phyloP scores from a whole-genome alignment of 2,329 filamentous ascomycete species.

The Keithomyces neogunnii region DNA sequence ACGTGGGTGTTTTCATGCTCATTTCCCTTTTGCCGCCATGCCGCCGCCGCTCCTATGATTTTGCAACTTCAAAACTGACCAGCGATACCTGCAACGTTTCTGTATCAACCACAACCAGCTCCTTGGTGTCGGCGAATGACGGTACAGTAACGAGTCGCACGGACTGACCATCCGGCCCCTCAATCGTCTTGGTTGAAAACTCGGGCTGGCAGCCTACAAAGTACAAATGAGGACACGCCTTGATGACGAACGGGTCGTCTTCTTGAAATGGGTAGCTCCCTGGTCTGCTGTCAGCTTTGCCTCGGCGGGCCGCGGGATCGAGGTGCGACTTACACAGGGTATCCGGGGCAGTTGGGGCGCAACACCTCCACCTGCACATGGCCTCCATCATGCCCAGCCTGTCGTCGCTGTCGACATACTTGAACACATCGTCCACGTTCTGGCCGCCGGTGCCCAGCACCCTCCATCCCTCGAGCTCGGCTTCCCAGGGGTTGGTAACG shows the following conservation, averaged over 20 bases:
- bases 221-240: conserved; percentile 80
- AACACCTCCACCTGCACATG: conserved; percentile 85
- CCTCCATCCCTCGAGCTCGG: conserved; percentile 82
- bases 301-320: neutral
- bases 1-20: too few species aligned
- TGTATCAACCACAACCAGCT: conserved; percentile 75
- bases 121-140: conserved; percentile 66
- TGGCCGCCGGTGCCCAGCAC: conserved; percentile 83
- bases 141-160: conserved; percentile 80
- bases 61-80: conserved; percentile 43
- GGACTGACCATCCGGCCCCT: conserved; percentile 57
- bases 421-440: conserved; percentile 87
- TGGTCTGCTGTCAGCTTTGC: conserved; percentile 21
- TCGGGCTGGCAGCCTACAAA: conserved; percentile 78
- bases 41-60: neutral
- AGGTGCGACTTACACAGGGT: conserved; percentile 67
- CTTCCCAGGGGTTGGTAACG: conserved; percentile 90
- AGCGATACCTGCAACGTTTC: conserved; percentile 75
- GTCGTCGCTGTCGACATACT: conserved; percentile 74
- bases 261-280: conserved; percentile 97
- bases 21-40: too few species aligned
- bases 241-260: conserved; percentile 82
- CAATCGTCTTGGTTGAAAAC: conserved; percentile 64
- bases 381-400: conserved; percentile 86
- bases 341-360: conserved; percentile 89